Evolutionary conservation across 2,329 filamentous ascomycete genomes (phyloP).

Genomic region (Rhinocladiella mackenziei): DNA sequence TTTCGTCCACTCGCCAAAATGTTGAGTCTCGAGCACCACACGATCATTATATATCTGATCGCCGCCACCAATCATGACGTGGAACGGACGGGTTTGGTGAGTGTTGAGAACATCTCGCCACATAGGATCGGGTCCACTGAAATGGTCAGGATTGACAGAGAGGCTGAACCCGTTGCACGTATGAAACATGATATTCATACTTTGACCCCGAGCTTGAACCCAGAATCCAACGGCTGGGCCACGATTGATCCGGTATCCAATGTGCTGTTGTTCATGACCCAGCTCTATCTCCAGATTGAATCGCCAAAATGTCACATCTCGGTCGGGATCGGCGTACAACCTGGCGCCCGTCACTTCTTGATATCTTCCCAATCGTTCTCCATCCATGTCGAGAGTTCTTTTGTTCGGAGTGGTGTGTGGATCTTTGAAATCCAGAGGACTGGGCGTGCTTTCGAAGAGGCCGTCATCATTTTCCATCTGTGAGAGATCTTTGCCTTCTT

Average conservation of each 20-base stretch:
- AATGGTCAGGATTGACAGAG: conserved; percentile 69
- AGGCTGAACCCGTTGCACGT: conserved; percentile 94
- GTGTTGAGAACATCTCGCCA: conserved; percentile 94
- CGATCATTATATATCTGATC: conserved; percentile 96
- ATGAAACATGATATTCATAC: conserved; percentile 99
- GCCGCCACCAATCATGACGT: conserved; percentile 96
- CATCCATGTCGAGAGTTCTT: conserved; percentile 53
- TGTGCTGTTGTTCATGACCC: conserved; percentile 68
- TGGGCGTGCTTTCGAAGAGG: conserved; percentile 66
- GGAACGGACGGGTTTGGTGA: conserved; percentile 87
- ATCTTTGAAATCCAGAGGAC: conserved; percentile 40
- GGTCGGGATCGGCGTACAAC: conserved; percentile 76
- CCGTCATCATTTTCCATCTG: conserved; percentile 74
- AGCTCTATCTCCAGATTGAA: conserved; percentile 95
- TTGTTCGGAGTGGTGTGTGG: conserved; percentile 43
- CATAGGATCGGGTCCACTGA: conserved; percentile 90
- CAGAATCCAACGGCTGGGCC: conserved; percentile 88
- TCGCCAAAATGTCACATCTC: conserved; percentile 91
- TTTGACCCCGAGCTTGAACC: conserved; percentile 77
- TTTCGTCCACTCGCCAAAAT: conserved; percentile 80
- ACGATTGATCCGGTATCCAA: conserved; percentile 92
- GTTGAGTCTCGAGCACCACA: conserved; percentile 67
- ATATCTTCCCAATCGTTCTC: conserved; percentile 75
- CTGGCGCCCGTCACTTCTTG: conserved; percentile 78
- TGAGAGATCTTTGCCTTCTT: conserved; percentile 74